Evolutionary conservation across 371 early-diverging fungal genomes (phyloP), one percentile per base, ranked within the genome.

Genomic region (Mucor ambiguus): DNA sequence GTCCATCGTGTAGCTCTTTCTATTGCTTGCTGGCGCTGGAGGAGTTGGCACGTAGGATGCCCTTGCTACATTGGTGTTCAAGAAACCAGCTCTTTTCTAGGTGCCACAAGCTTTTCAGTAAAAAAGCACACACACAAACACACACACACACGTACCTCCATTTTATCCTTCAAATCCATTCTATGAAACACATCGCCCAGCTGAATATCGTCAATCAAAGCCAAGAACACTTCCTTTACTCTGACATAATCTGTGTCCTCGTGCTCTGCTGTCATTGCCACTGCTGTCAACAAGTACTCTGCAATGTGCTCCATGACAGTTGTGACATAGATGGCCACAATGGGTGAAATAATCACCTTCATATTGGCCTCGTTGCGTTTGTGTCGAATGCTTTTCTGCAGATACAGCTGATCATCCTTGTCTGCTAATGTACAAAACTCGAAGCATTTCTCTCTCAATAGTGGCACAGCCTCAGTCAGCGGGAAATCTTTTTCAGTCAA

Each of bases 321-420:
- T 2, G 89, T 87, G 12, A 89, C 83, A 74, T 89, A 89, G 59
- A 89, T 89, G 46, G 87, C 87, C 20, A 89, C 80, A 63, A 87
- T 75, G 8, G 89, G 86, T 20, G 85, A 84, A 37, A 89, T 85
- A 8, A 74, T 66, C 3, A 87, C 63, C 24, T 61, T 55, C 18
- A 29, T 48, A 26, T 58, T 56, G 2, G 44, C 20, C n/a, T 59
- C 58, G 29, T 24, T 62, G 33, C 63, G 58, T 30, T 70, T 66
- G 30, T 70, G 64, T n/a, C 60, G 55, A 28, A 68, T 61, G 10
- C 64, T 64, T 29, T 60, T 65, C 46, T 68, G 72, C 41, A 72
- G n/a, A 56, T 72, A 62, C 11, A 72, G 33, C 30, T 77, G 72
- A 56, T 77, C 79, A 3, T 82, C 79, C 57, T 78, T 78, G 49